These are phyloP conservation scores for Arthrobotrys megalospora DNA, from an alignment of 2,329 filamentous ascomycete genomes.

Conservation along the genomic window DNA sequence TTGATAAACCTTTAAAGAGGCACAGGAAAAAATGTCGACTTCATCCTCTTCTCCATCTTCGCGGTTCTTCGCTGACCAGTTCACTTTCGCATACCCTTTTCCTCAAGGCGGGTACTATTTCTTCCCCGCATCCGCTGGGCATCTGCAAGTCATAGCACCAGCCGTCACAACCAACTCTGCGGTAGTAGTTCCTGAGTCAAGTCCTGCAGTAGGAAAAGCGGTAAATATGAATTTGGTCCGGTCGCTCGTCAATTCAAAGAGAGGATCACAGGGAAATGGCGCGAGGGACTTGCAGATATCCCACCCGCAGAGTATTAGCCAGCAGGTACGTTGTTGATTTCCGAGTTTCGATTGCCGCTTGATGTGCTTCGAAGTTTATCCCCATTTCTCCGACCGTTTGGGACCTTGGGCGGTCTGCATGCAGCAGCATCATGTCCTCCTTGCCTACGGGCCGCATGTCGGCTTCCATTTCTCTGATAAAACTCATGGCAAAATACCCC, in stretches of 20 bases:
- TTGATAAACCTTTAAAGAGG: conserved; percentile 56
- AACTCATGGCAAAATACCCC: conserved; percentile 26
- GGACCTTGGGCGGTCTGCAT: conserved; percentile 8
- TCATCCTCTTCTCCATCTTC: conserved; percentile 50
- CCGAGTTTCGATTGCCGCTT: conserved; percentile 26
- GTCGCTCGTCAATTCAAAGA: conserved; percentile 59
- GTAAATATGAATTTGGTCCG: conserved; percentile 58
- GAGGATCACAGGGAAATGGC: conserved; percentile 23
- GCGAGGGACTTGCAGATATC: conserved; percentile 56
- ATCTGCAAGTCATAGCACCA: conserved; percentile 34
- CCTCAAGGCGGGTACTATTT: conserved; percentile 36
- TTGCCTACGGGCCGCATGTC: conserved; percentile 19
- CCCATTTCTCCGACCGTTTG: conserved; percentile 2
- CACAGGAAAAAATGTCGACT: conserved; percentile 35
- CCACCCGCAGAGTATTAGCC: conserved; percentile 41
- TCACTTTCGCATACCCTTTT: conserved; percentile 41
- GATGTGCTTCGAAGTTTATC: neutral
- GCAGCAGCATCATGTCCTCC: conserved; percentile 16
- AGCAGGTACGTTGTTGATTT: conserved; percentile 45
- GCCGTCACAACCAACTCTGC: conserved; percentile 22
- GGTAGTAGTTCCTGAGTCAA: conserved; percentile 3
- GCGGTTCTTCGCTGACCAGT: conserved; percentile 50
- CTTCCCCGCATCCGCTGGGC: conserved; percentile 39
- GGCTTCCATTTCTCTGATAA: conserved; percentile 16
- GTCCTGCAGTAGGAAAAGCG: conserved; percentile 28